These are phyloP conservation scores for Periconia sp. DNA, from an alignment of 2,329 filamentous ascomycete species.

Conservation along the genomic window DNA sequence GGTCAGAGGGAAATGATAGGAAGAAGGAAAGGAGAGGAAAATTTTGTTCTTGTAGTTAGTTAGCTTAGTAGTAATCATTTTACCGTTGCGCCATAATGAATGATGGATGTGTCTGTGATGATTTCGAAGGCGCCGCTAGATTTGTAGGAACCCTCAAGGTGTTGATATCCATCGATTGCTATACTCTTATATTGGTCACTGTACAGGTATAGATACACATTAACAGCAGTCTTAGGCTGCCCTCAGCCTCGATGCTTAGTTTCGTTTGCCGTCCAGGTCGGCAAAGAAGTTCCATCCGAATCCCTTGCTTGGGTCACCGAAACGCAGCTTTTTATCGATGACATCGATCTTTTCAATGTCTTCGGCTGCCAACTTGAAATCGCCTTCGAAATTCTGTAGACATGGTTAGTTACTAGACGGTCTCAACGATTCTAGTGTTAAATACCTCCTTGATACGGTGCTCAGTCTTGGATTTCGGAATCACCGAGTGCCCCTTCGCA, in stretches of 20 bases:
- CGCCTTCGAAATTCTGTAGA: constrained; percentile 52
- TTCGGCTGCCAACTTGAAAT: constrained; percentile 69
- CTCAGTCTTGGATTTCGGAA: constrained; percentile 38
- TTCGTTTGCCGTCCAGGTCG: constrained; percentile 54
- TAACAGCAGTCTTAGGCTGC: neutral
- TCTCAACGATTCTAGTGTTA: neutral
- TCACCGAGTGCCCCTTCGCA: constrained; percentile 53
- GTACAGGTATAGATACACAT: no score
- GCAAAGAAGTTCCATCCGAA: constrained; percentile 63
- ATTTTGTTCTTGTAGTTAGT: neutral
- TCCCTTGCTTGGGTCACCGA: constrained; percentile 59
- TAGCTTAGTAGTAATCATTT: neutral
- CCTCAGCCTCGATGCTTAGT: neutral
- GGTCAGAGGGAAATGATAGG: neutral
- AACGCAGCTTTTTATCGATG: constrained; percentile 63
- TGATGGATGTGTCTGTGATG: neutral
- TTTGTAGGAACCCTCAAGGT: no score
- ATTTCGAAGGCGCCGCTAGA: neutral
- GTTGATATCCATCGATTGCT: no score
- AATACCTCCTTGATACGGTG: constrained; percentile 22
- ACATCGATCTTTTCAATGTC: constrained; percentile 66
- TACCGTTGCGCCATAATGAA: neutral
- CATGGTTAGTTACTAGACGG: neutral
- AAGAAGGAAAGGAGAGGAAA: neutral
- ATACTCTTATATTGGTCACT: no score